These are phyloP conservation scores for Candida argentea DNA, from an alignment of 805 yeast genomes.

Conservation along the genomic window DNA sequence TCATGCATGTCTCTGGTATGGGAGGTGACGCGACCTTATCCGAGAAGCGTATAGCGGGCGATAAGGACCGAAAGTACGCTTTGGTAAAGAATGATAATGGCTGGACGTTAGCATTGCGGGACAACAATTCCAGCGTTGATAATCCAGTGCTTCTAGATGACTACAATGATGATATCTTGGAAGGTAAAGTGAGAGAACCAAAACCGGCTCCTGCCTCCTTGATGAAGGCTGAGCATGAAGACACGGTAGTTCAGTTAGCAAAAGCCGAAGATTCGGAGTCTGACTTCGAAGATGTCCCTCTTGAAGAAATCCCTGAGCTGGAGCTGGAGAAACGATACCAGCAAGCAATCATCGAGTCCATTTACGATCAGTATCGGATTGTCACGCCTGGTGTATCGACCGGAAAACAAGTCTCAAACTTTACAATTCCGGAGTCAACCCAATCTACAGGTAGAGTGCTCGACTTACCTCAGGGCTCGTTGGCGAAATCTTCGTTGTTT, in stretches of 20 bases:
- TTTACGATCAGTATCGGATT: constrained; percentile 24
- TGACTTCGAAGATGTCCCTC: constrained; percentile 15
- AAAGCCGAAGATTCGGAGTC: constrained; percentile 10
- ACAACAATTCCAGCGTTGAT: constrained; percentile 18
- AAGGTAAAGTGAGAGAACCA: neutral
- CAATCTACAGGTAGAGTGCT: no score
- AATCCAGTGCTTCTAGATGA: constrained; percentile 46
- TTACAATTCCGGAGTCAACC: no score
- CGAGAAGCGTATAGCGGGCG: constrained; percentile 66
- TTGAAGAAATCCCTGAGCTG: constrained; percentile 10
- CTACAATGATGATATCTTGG: constrained; percentile 12
- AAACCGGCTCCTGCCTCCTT: neutral
- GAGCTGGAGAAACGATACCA: constrained; percentile 18
- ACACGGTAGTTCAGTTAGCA: constrained; percentile 1
- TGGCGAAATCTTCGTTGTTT: no score
- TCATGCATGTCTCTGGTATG: constrained; percentile 79
- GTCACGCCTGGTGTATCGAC: no score
- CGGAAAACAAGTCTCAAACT: no score
- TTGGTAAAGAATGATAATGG: constrained; percentile 73
- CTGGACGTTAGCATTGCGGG: constrained; percentile 61
- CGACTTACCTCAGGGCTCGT: no score
- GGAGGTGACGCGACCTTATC: constrained; percentile 42
- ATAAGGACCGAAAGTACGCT: constrained; percentile 64
- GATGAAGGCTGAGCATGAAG: constrained; percentile 1
- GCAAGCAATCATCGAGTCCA: constrained; percentile 25